Base-by-base conservation (phyloP, 2,329 filamentous ascomycete genomes). In the Monilinia fructigena region DNA sequence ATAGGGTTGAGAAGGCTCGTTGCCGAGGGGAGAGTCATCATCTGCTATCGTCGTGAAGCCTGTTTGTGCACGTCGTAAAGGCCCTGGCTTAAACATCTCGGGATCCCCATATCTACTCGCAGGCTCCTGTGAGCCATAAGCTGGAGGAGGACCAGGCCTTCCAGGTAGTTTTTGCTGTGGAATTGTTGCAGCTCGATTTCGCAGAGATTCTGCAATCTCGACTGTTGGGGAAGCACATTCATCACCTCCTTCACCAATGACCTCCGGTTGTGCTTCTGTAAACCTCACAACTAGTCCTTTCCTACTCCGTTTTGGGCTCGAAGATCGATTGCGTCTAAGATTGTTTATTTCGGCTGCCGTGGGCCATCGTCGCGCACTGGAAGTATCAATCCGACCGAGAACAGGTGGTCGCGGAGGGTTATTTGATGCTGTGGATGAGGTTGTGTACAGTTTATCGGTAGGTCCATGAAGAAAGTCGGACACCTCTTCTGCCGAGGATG, bases 171-270 rank as follows among this genome's bases (percentile, higher is more conserved):
- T 65, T 31, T 65, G 63, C 52, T 70, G 72, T 12, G 59, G 65
- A 42, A 63, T 59, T 42, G 65, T 66, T n/a, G 74, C 67, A 42
- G 74, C 67, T 61, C 71, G 71, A 71, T 76, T 81, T 77, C 84
- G 88, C 52, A 56, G 52, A 75, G 81, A 83, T 61, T 61, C 45
- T 6, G 86, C 88, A 65, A 97, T 89, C 75, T 95, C 90, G 26
- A 91, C 87, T 47, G 66, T 66, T 55, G 68, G 68, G 8, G 55
- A 55, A 20, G 65, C 63, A 65, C 90, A 89, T 77, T 97, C 93
- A 74, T 97, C 94, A 45, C 94, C 94, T 67, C 94, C 94, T 77
- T 94, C 89, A 56, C 94, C 94, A 74, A 98, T 97, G 69, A 97
- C 79, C 56, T 92, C 89, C 8, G 93, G 93, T 65, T 84, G 82